These are phyloP conservation scores for Monosporascus sp. DNA, from an alignment of 2,329 filamentous ascomycete species.

Conservation along the genomic window DNA sequence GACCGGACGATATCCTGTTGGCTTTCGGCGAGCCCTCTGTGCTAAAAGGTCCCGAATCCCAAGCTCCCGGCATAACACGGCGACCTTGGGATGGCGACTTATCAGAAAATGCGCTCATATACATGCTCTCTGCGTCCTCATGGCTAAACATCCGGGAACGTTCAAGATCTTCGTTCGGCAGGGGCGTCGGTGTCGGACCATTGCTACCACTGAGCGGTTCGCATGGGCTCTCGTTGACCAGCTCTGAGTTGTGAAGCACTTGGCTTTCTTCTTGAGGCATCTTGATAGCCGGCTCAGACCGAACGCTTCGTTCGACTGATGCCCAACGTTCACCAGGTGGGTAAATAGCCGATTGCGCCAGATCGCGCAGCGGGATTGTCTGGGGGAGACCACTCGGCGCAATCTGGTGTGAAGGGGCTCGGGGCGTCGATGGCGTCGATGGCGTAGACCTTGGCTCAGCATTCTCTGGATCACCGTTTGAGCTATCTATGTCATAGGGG, in stretches of 20 bases:
- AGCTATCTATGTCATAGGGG: slow-evolving; percentile 43
- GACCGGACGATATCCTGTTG: slow-evolving; percentile 5
- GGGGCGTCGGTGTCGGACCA: slow-evolving; percentile 20
- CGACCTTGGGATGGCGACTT: slow-evolving; percentile 26
- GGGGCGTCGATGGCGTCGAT: slow-evolving; percentile 44
- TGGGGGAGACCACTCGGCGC: slow-evolving; percentile 34
- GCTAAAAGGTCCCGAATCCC: slow-evolving; percentile 36
- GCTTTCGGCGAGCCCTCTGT: slow-evolving; percentile 12
- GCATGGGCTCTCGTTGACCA: slow-evolving; percentile 3
- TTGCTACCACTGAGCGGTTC: slow-evolving; percentile 18
- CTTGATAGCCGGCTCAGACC: slow-evolving; percentile 32
- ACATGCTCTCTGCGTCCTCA: slow-evolving; percentile 81
- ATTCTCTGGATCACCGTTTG: slow-evolving; percentile 27
- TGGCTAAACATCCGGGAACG: slow-evolving; percentile 70
- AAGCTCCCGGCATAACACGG: slow-evolving; percentile 45
- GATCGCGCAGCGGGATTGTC: slow-evolving; percentile 6
- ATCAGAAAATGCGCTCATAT: slow-evolving; percentile 67
- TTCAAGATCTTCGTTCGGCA: slow-evolving; percentile 40
- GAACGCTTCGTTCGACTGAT: slow-evolving; percentile 23
- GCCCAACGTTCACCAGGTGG: slow-evolving; percentile 27
- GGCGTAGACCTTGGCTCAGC: slow-evolving; percentile 30
- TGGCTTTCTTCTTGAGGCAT: slow-evolving; percentile 12
- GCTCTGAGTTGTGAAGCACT: slow-evolving; percentile 7
- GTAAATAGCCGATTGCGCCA: slow-evolving; percentile 28
- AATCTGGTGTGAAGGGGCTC: slow-evolving; percentile 34